Evolutionary conservation across 1,139 yeast genomes (phyloP).

Genomic region (Kazachstania sp.): DNA sequence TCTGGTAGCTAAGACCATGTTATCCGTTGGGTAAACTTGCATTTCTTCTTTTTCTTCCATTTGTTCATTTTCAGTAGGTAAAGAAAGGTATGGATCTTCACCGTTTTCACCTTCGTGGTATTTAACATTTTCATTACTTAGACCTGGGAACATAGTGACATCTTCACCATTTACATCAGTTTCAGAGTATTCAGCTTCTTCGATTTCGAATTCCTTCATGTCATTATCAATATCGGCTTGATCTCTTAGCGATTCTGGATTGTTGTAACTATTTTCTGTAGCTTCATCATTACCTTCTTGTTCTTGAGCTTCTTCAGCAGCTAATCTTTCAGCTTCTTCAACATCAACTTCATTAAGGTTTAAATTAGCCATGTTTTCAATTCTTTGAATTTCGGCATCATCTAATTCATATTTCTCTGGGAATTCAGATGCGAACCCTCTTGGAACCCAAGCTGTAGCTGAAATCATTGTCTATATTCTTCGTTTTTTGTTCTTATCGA

Average conservation of each 20-base stretch:
- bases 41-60: constrained; percentile 73
- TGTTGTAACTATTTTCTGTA: constrained; percentile 13
- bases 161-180: constrained; percentile 34
- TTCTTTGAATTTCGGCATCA: constrained; percentile 89
- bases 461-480: constrained; percentile 57
- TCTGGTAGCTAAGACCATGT: constrained; percentile 80
- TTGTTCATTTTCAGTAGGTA: constrained; percentile 54
- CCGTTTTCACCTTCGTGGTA: constrained; percentile 57
- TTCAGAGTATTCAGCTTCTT: constrained; percentile 33
- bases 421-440: constrained; percentile 89
- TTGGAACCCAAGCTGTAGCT: constrained; percentile 90
- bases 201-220: constrained; percentile 78
- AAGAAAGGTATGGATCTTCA: constrained; percentile 64
- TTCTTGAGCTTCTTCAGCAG: constrained; percentile 13
- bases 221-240: constrained; percentile 70
- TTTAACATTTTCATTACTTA: constrained; percentile 44
- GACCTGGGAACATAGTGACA: constrained; percentile 64
- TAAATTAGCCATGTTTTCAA: constrained; percentile 73
- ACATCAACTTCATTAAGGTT: constrained; percentile 69
- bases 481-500: not conserved
- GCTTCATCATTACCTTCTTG: constrained; percentile 22
- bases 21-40: constrained; percentile 85
- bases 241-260: constrained; percentile 33
- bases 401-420: constrained; percentile 83
- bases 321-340: constrained; percentile 31